Evolutionary conservation across 805 yeast species (phyloP).

Genomic region (Nakazawaea populi): DNA sequence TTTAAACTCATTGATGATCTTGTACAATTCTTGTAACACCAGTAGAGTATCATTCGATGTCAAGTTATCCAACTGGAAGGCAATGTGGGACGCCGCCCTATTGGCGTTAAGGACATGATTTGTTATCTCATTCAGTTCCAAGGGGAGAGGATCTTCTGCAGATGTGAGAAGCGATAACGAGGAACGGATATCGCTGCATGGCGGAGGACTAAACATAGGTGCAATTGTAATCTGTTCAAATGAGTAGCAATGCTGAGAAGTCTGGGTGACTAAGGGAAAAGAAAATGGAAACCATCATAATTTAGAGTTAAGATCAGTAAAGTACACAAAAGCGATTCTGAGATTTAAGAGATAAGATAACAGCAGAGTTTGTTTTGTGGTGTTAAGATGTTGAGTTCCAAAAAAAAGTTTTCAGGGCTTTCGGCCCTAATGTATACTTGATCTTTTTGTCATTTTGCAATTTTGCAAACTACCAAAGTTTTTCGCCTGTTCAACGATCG

Average conservation of each 20-base stretch:
- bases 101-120: not conserved
- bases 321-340: no score
- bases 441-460: not conserved
- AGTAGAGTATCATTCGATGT: not conserved
- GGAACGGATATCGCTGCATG: not conserved
- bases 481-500: not conserved
- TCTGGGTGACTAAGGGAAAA: no score
- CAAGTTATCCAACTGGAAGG: not conserved
- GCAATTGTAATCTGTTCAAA: not conserved
- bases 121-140: not conserved
- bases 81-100: not conserved
- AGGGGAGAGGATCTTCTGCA: not conserved
- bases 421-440: not conserved
- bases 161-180: not conserved
- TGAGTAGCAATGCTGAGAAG: no score
- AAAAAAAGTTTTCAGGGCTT: not conserved
- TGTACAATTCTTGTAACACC: not conserved
- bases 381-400: not conserved
- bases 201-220: not conserved
- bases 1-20: not conserved
- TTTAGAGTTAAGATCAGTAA: no score
- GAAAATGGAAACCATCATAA: no score
- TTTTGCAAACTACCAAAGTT: not conserved
- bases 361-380: not conserved
- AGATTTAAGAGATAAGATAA: no score